Evolutionary conservation across 257 asterid genomes (phyloP).

Genomic region (Echites panduratus): DNA sequence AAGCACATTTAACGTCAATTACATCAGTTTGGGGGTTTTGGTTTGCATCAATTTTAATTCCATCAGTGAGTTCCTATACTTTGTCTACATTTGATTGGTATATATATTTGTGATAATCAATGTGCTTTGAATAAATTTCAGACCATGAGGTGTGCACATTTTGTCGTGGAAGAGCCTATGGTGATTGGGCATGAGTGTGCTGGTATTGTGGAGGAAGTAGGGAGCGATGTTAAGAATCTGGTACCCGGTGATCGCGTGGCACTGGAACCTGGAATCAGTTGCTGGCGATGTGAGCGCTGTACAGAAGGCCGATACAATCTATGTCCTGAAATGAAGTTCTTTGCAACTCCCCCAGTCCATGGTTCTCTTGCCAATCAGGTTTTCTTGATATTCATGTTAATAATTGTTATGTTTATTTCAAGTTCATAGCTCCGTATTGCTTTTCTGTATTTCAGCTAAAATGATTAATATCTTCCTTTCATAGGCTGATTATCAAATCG

Average conservation of each 20-base stretch:
- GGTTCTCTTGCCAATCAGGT: slow-evolving; percentile 45
- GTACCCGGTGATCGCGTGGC: slow-evolving; percentile 34
- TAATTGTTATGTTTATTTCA: not conserved
- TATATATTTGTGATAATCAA: not conserved
- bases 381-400: not conserved
- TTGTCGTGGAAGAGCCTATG: slow-evolving; percentile 33
- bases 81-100: not conserved
- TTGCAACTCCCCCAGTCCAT: slow-evolving; percentile 40
- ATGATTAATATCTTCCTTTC: not conserved
- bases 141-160: slow-evolving; percentile 28
- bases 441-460: not conserved
- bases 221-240: slow-evolving; percentile 26
- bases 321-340: slow-evolving; percentile 27
- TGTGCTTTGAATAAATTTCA: slow-evolving; percentile 1
- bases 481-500: not conserved
- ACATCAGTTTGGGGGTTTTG: not conserved
- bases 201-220: slow-evolving; percentile 33
- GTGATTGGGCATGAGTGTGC: slow-evolving; percentile 44
- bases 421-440: not conserved
- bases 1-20: not conserved
- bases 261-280: slow-evolving; percentile 33
- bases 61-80: not conserved
- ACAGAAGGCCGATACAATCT: slow-evolving; percentile 30
- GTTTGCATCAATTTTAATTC: not conserved
- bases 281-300: slow-evolving; percentile 31